These are phyloP conservation scores for Beta lomatogona DNA, from an alignment of 179 eudicot genomes.

Conservation along the genomic window DNA sequence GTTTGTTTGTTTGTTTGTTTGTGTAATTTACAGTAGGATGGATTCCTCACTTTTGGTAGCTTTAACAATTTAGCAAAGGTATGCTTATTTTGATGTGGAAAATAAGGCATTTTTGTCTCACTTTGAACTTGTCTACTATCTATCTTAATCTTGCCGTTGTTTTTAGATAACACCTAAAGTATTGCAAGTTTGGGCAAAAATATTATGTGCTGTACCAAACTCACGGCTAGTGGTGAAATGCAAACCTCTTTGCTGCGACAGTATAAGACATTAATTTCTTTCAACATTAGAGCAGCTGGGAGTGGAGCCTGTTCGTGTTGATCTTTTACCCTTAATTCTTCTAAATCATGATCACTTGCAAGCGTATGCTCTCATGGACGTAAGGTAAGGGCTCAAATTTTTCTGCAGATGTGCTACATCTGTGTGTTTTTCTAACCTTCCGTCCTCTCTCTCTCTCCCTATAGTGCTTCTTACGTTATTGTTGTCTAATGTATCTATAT, in stretches of 20 bases:
- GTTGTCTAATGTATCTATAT: neutral
- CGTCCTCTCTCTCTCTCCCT: neutral
- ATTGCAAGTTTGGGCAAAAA: conserved; percentile 94
- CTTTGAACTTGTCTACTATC: neutral
- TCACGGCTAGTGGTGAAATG: conserved; percentile 97
- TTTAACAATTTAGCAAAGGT: conserved; percentile 99
- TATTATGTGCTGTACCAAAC: conserved; percentile 85
- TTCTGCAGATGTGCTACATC: neutral
- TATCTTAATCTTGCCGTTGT: neutral
- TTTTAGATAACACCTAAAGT: conserved; percentile 95
- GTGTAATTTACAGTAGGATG: no score
- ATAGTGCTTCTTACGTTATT: neutral
- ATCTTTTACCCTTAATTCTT: conserved; percentile 91
- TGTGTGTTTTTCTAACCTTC: neutral
- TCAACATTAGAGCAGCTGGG: conserved; percentile 91
- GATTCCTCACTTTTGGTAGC: conserved; percentile 93
- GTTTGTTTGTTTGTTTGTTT: no score
- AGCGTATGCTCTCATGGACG: conserved; percentile 96
- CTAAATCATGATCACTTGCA: conserved; percentile 99
- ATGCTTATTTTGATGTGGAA: conserved; percentile 1
- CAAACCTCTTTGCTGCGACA: conserved; percentile 93
- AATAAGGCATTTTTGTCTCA: neutral
- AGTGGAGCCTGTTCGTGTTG: conserved; percentile 86
- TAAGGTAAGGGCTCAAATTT: conserved; percentile 51
- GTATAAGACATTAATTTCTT: conserved; percentile 81